These are phyloP conservation scores for Colletotrichum orbiculare DNA, from an alignment of 2,329 filamentous ascomycete genomes.

Conservation along the genomic window DNA sequence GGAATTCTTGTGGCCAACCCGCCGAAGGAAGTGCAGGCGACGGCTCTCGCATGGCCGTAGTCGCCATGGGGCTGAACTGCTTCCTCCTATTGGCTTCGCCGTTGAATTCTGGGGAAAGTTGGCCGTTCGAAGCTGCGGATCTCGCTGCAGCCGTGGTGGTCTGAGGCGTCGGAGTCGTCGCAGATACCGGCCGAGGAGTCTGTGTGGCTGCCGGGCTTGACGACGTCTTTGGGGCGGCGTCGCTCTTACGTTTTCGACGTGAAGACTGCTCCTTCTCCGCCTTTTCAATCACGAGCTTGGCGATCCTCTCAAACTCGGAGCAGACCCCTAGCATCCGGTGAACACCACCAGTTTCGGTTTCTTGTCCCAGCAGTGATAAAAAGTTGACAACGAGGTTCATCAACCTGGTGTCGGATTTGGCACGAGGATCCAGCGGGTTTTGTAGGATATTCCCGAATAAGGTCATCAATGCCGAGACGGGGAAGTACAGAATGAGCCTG, in stretches of 20 bases:
- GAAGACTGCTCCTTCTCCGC: slow-evolving; percentile 85
- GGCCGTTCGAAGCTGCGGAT: slow-evolving; percentile 24
- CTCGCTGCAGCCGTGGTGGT: slow-evolving; percentile 13
- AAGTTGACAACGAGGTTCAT: slow-evolving; percentile 96
- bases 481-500: slow-evolving; percentile 94
- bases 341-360: slow-evolving; percentile 90
- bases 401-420: slow-evolving; percentile 86
- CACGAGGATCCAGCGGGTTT: slow-evolving; percentile 89
- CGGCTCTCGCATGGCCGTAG: slow-evolving; percentile 49
- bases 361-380: slow-evolving; percentile 86
- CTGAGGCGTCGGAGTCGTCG: slow-evolving; percentile 45
- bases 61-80: slow-evolving; percentile 51
- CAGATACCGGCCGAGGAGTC: slow-evolving; percentile 45
- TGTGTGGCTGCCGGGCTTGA: slow-evolving; percentile 42
- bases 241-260: slow-evolving; percentile 85
- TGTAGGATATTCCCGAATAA: slow-evolving; percentile 97
- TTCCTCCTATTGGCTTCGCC: slow-evolving; percentile 34
- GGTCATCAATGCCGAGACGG: slow-evolving; percentile 93
- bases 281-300: slow-evolving; percentile 89
- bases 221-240: slow-evolving; percentile 53
- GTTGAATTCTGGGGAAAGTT: slow-evolving; percentile 38
- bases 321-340: slow-evolving; percentile 94
- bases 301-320: slow-evolving; percentile 96
- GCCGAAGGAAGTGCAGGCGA: slow-evolving; percentile 58
- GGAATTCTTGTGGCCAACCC: slow-evolving; percentile 61